These are phyloP conservation scores for Penicillium sp. DNA, from an alignment of 2,329 filamentous ascomycete species.

Conservation along the genomic window DNA sequence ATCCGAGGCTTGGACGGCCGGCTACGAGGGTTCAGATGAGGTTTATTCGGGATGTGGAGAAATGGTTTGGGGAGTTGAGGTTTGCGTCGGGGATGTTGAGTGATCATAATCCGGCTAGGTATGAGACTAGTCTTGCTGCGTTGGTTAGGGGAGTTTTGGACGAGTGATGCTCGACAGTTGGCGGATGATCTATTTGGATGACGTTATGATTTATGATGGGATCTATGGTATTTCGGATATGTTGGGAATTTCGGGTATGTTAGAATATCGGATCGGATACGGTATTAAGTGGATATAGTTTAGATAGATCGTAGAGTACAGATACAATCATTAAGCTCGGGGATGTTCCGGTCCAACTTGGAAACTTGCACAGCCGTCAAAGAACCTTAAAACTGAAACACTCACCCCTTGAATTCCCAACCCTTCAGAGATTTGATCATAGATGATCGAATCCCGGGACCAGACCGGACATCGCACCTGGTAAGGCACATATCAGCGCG, in stretches of 20 bases:
- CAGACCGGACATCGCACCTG: too few species aligned
- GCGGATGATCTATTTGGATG: neutral
- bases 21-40: slow-evolving; percentile 69
- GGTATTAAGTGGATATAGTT: neutral
- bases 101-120: slow-evolving; percentile 73
- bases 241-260: neutral
- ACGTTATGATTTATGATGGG: neutral
- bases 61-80: slow-evolving; percentile 66
- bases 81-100: slow-evolving; percentile 74
- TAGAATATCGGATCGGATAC: neutral
- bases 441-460: too few species aligned
- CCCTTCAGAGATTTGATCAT: too few species aligned
- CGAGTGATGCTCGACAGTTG: slow-evolving; percentile 34
- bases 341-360: too few species aligned
- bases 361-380: too few species aligned
- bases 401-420: too few species aligned
- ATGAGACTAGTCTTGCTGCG: slow-evolving; percentile 68
- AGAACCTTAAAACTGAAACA: too few species aligned
- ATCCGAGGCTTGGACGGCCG: slow-evolving; percentile 57
- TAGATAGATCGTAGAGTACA: neutral
- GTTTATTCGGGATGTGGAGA: slow-evolving; percentile 70
- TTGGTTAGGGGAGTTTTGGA: slow-evolving; percentile 51
- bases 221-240: neutral
- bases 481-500: neutral
- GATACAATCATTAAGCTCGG: neutral